Base-by-base conservation (phyloP, 2,329 filamentous ascomycete species). In the Thermothelomyces thermophilus region DNA sequence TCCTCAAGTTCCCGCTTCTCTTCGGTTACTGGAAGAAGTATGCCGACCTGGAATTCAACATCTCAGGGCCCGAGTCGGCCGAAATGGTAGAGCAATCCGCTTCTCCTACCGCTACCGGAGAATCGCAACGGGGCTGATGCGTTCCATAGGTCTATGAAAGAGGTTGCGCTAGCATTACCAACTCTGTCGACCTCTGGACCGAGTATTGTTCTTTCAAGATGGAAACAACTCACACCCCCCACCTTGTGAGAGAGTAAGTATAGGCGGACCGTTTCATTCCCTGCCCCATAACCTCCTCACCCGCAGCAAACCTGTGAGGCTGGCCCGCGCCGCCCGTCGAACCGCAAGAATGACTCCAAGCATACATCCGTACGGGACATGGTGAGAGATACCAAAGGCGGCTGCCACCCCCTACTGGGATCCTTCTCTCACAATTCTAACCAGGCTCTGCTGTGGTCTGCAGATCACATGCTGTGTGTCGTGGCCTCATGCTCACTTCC, bases 1-100 rank as follows among this genome's bases (percentile, higher is more conserved):
- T 98, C 19, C 81, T 87, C 54, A 96, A 95, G 65, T 98, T 96
- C 58, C 93, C 93, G 2, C 78, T 97, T 10, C 81, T 97, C 34
- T 98, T 97, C 63, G 93, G 91, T 46, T 98, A 97, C 73, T 98
- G 93, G 93, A 97, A 97, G 74, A 97, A 96, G 68, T 98, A 97
- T 76, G 93, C 93, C 63, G 91, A 97, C 63, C 77, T 95, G 56
- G 93, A 98, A 65, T 98, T 98, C 71, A 90, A 90, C 44, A 95
- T 98, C 58, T 90, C 90, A 4, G 93, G 93, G 16, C 94, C 93
- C 5, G 93, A 98, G 73, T 91, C 91, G 37, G 93, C 93, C 47
- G 93, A 97, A 69, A 94, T 96, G 86, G 90, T 95, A 68, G 63
- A 78, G 24, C 46, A 47, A 10, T 36, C 19, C 33, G 20, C 16